Conservation (phyloP, 202 grass and related monocot species). For the Brachypodium distachyon region DNA sequence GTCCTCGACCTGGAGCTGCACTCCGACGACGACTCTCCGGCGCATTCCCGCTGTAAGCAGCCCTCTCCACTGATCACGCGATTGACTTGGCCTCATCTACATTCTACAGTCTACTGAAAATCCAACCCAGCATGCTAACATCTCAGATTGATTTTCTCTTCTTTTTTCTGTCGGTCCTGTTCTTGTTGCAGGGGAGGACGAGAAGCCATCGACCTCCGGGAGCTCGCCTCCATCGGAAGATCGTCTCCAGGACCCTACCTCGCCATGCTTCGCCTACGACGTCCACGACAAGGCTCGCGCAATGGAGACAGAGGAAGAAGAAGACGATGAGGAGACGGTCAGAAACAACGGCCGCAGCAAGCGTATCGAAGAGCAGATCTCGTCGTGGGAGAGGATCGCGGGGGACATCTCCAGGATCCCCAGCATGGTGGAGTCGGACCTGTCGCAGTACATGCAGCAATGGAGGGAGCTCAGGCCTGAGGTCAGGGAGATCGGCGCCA, state of each 20-base stretch:
- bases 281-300: constrained; percentile 11
- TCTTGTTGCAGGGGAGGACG: constrained; percentile 48
- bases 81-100: not conserved
- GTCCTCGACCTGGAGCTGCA: constrained; percentile 74
- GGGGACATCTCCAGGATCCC: constrained; percentile 55
- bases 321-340: constrained; percentile 10
- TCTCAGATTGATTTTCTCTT: not conserved
- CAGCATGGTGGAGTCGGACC: constrained; percentile 46
- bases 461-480: constrained; percentile 41
- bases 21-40: constrained; percentile 38
- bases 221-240: constrained; percentile 22
- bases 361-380: constrained; percentile 42
- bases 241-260: constrained; percentile 16
- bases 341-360: not conserved
- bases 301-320: constrained; percentile 25
- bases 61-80: not conserved
- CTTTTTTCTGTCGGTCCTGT: not conserved
- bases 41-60: constrained; percentile 36
- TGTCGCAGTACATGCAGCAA: constrained; percentile 38
- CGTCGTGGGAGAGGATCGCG: constrained; percentile 57
- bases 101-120: no score
- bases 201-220: constrained; percentile 50
- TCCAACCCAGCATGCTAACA: not conserved
- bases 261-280: constrained; percentile 30
- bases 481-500: constrained; percentile 39